Evolutionary conservation across 2,329 filamentous ascomycete genomes (phyloP).

Genomic region (Fusarium concolor): DNA sequence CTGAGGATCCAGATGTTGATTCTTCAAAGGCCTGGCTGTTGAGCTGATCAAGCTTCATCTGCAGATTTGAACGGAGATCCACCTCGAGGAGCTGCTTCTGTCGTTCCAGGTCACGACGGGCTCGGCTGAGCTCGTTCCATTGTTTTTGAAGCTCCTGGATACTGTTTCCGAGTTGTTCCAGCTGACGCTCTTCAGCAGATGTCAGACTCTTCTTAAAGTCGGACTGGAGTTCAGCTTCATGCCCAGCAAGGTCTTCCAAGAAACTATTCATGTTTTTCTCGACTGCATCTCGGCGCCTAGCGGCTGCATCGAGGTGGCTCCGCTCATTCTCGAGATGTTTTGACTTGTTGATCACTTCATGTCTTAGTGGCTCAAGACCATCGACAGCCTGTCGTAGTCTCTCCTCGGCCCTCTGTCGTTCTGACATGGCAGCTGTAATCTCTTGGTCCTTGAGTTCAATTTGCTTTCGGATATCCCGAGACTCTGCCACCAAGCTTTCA

Average conservation of each 20-base stretch:
- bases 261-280: constrained; percentile 81
- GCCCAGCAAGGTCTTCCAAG: constrained; percentile 78
- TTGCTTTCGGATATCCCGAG: constrained; percentile 73
- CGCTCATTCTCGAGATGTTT: constrained; percentile 78
- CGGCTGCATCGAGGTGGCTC: constrained; percentile 78
- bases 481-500: constrained; percentile 73
- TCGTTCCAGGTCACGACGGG: constrained; percentile 80
- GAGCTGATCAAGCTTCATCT: constrained; percentile 87
- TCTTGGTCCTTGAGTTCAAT: constrained; percentile 87
- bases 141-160: constrained; percentile 81
- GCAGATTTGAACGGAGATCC: constrained; percentile 88
- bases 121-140: constrained; percentile 78
- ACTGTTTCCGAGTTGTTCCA: constrained; percentile 76
- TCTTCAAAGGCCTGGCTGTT: constrained; percentile 79
- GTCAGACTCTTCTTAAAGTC: constrained; percentile 94
- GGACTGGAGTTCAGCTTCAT: constrained; percentile 82
- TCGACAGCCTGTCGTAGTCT: constrained; percentile 81
- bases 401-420: constrained; percentile 85
- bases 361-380: constrained; percentile 82
- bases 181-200: constrained; percentile 81
- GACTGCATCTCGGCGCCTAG: constrained; percentile 72
- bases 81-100: constrained; percentile 87
- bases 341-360: constrained; percentile 81
- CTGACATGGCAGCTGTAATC: constrained; percentile 86
- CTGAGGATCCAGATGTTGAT: constrained; percentile 67